phyloP scores from a whole-genome alignment of 495 filamentous ascomycete species.

The Aspergillus biplanus region DNA sequence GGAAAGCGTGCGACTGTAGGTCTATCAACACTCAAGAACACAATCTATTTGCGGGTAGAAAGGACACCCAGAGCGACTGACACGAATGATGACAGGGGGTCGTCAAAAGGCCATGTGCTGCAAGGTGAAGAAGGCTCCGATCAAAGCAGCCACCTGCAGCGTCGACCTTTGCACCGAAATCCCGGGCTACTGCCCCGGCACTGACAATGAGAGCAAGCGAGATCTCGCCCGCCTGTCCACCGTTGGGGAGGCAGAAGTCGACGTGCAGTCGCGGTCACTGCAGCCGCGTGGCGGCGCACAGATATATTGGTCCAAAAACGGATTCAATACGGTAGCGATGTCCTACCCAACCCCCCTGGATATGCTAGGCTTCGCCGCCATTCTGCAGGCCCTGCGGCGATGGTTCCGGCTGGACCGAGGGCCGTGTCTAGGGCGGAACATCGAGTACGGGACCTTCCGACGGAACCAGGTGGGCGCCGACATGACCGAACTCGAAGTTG shows the following conservation, averaged over 20 bases:
- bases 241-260: neutral
- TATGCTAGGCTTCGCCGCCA: too few relatives aligned
- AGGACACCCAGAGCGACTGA: neutral
- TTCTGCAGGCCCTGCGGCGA: neutral
- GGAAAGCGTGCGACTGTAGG: constrained; percentile 1
- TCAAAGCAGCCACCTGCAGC: constrained; percentile 4
- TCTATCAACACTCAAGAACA: too few relatives aligned
- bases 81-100: neutral
- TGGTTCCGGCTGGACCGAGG: neutral
- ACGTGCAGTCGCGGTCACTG: too few relatives aligned
- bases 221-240: neutral
- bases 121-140: neutral
- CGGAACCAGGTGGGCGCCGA: neutral
- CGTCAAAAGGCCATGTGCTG: constrained; percentile 5
- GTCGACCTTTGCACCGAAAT: constrained; percentile 2
- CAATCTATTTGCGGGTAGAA: neutral
- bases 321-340: neutral
- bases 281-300: neutral
- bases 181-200: neutral
- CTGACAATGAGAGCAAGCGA: constrained; percentile 6
- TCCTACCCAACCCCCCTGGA: neutral
- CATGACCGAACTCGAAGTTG: neutral
- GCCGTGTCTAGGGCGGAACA: constrained; percentile 3
- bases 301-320: neutral
- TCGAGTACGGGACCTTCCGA: neutral